Evolutionary conservation across 495 filamentous ascomycete genomes (phyloP), one percentile per base, ranked within the genome.

Genomic region (Amniculicola lignicola): DNA sequence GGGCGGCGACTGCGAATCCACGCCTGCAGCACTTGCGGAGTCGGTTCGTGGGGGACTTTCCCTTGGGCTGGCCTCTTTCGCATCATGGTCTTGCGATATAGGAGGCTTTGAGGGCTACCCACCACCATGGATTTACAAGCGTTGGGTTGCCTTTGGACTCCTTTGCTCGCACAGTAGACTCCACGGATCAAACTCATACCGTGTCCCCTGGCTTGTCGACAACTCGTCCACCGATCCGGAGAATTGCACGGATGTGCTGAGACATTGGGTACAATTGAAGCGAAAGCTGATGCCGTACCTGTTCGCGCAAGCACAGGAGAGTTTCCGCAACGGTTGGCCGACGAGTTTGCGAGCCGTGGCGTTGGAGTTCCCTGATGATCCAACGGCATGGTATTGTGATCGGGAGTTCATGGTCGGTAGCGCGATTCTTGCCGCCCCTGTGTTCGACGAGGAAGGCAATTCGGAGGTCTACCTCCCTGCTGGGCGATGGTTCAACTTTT

Each of bases 391-490:
- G 65, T 53, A 31, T n/a, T 38, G 46, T 18, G 67, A 69, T 51
- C 52, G 57, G 31, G 47, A 69, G 52, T 69, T 68, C 53, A 69
- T 69, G 67, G 37, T 69, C 10, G 67, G 67, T 3, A 44, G 33
- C 12, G 24, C 37, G 14, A 51, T 69, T 15, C 36, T 69, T 3
- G 67, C 64, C 1, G 65, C 67, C n/a, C 67, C 67, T 3, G 55
- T 69, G 7, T 69, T 67, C 40, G 54, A 62, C 21, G 65, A 66
- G 21, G 61, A 44, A 22, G 65, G 65, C 14, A 61, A 51, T 4
- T 79, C 91, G 1, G 91, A 95, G 53, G 85, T 95, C 71, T 95
- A 90, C 67, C 78, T 85, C 10, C 68, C 96, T 33, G 80, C 89
- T 1, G 89, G 89, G 0, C 88, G 87, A 71, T 68, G 73, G 52